phyloP scores from a whole-genome alignment of 129 eudicot genomes.

The Artemisia argyi region DNA sequence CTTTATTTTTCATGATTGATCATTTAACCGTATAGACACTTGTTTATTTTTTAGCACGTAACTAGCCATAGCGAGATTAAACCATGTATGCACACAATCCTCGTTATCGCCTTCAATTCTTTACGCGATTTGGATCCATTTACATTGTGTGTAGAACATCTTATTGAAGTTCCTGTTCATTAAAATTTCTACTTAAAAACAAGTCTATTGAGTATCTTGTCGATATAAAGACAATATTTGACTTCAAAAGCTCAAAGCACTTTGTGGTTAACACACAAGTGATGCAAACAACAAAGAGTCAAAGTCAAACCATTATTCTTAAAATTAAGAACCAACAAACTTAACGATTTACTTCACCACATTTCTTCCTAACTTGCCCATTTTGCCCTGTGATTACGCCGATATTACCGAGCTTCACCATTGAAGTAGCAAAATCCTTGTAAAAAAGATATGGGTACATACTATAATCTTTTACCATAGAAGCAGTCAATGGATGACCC shows the following conservation, averaged over 20 bases:
- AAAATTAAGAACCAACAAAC: constrained; percentile 1
- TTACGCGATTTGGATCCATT: too few species aligned
- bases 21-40: too few species aligned
- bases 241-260: constrained; percentile 5
- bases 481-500: constrained; percentile 49
- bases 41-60: too few species aligned
- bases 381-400: constrained; percentile 61
- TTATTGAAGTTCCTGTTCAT: too few species aligned
- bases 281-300: constrained; percentile 19
- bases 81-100: too few species aligned
- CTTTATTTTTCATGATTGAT: too few species aligned
- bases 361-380: constrained; percentile 71
- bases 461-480: constrained; percentile 56
- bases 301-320: constrained; percentile 31
- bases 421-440: constrained; percentile 68
- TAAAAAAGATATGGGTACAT: constrained; percentile 44
- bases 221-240: background rate
- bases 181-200: background rate
- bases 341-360: constrained; percentile 50
- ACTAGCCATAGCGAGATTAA: too few species aligned
- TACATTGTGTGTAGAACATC: too few species aligned
- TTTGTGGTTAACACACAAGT: constrained; percentile 16
- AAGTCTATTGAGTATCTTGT: background rate
- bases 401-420: constrained; percentile 63
- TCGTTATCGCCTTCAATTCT: too few species aligned